These are phyloP conservation scores for Secale cereale DNA, from an alignment of 176 grass and related monocot genomes.

Conservation along the genomic window DNA sequence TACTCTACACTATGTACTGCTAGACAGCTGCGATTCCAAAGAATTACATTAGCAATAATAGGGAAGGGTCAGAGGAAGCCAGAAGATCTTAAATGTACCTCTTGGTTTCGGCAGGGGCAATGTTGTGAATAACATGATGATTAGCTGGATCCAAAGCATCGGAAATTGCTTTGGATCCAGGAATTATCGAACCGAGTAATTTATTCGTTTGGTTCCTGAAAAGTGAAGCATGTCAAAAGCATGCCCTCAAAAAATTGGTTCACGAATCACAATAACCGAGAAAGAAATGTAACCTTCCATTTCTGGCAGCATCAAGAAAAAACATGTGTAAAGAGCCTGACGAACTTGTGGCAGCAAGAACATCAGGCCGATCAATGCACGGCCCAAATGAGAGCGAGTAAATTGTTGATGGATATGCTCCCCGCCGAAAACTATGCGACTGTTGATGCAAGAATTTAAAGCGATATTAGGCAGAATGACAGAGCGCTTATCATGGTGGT, in stretches of 20 bases:
- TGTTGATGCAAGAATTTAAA: conserved; percentile 33
- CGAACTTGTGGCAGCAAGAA: conserved; percentile 92
- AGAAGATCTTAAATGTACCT: conserved; percentile 49
- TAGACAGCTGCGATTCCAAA: conserved; percentile 49
- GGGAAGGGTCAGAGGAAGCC: background rate
- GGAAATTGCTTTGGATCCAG: conserved; percentile 53
- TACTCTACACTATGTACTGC: conserved; percentile 53
- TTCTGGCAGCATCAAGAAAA: conserved; percentile 66
- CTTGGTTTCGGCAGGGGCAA: conserved; percentile 58
- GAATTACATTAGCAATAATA: conserved; percentile 18
- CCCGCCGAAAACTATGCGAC: conserved; percentile 89
- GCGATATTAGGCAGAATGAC: conserved; percentile 15
- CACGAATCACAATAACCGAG: background rate
- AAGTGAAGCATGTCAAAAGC: conserved; percentile 14
- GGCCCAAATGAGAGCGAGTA: conserved; percentile 85
- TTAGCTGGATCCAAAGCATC: conserved; percentile 83
- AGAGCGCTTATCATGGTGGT: background rate
- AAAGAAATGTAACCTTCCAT: conserved; percentile 57
- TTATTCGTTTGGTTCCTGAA: conserved; percentile 65
- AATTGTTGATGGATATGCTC: conserved; percentile 90
- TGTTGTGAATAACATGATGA: conserved; percentile 92
- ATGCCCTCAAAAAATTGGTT: background rate
- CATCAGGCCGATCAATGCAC: conserved; percentile 53
- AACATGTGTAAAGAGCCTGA: conserved; percentile 96
- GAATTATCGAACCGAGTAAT: conserved; percentile 75